Conservation (phyloP, 352 stramenopile species). For the Phytophthora sansomeana region DNA sequence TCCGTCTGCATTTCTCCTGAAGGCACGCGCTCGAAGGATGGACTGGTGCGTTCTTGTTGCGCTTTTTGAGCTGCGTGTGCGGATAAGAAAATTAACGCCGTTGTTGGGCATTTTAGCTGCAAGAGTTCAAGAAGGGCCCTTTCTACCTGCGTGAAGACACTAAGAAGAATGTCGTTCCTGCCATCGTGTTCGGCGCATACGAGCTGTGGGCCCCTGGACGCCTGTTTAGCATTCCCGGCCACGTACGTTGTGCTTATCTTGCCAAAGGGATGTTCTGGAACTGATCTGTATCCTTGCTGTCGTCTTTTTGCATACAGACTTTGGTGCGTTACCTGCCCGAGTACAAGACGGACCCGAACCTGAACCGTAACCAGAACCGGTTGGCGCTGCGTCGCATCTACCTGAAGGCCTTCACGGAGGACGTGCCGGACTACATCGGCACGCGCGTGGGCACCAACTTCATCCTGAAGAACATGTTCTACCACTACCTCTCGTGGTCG, state of each 20-base stretch:
- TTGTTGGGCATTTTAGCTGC: conserved; percentile 49
- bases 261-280: conserved; percentile 31
- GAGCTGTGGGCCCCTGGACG: conserved; percentile 83
- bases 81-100: neutral
- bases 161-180: conserved; percentile 83
- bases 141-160: conserved; percentile 88
- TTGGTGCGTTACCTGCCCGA: conserved; percentile 81
- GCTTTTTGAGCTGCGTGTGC: neutral
- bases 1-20: conserved; percentile 88
- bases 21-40: conserved; percentile 85
- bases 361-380: conserved; percentile 86
- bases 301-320: conserved; percentile 42
- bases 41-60: conserved; percentile 46
- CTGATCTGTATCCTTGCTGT: neutral
- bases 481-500: conserved; percentile 75
- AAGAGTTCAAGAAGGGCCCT: conserved; percentile 90
- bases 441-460: conserved; percentile 56
- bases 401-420: conserved; percentile 73
- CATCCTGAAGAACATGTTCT: conserved; percentile 69
- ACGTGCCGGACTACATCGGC: conserved; percentile 76
- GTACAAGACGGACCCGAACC: conserved; percentile 66
- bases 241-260: conserved; percentile 40
- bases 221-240: conserved; percentile 75
- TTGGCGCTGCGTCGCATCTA: conserved; percentile 83
- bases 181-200: conserved; percentile 83